Evolutionary conservation across 1,284 basidiomycete species (phyloP), one percentile per base, ranked within the genome.

Genomic region (Boletus sp.): DNA sequence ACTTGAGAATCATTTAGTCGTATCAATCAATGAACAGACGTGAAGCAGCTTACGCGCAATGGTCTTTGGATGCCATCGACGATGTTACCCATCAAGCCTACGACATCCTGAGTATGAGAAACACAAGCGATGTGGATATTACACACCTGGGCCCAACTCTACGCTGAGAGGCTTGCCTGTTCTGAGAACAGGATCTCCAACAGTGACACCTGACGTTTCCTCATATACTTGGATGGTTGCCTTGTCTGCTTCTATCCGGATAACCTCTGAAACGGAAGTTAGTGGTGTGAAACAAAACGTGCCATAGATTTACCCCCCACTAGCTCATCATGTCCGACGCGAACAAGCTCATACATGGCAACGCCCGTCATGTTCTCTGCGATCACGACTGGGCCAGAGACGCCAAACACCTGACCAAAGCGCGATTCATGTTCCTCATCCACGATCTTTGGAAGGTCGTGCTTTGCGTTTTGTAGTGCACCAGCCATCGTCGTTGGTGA

Each of bases 151-250:
- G 46, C 95, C 95, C 40, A 99, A 81, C 69, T 99, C 95, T 52
- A 99, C 96, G 67, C 89, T 93, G 48, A 99, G 81, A 32, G 95
- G 95, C 70, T 99, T 99, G 51, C 95, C 95, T 36, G 95, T 99
- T 51, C 94, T 80, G 64, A 99, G 74, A 13, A 99, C 96, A 48
- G 95, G 95, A 74, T 99, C 95, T 37, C 95, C 95, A 49, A 99
- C 94, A 14, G 93, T 96, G 44, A 99, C 92, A 58, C 94, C 94
- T 43, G 94, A 94, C 4, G 94, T 97, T 75, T 97, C 94, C 69
- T 97, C 96, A 67, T 99, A 99, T n/a, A 99, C 96, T 72, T 99
- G 96, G 56, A 99, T 98, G 8, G 95, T 99, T 44, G 92, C 89
- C 73, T 97, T 94, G 73, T 96, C 94, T 51, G 84, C 83, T 62